Conservation (phyloP, 495 filamentous ascomycete genomes). For the Neurospora pannonica region DNA sequence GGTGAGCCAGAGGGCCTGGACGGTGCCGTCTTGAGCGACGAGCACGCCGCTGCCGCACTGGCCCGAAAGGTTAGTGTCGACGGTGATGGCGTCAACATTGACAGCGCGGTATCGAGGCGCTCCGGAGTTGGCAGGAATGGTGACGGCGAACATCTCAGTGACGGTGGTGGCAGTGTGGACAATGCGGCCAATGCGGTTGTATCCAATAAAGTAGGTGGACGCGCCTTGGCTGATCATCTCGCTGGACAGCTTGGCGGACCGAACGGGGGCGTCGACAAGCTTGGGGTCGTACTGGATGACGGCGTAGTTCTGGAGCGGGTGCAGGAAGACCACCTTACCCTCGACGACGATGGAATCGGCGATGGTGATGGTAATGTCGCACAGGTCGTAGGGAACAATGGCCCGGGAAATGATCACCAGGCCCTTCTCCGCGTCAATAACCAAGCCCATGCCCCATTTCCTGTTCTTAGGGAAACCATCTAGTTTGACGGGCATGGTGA, state of each 20-base stretch:
- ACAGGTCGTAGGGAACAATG: constrained; percentile 90
- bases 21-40: constrained; percentile 78
- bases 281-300: constrained; percentile 91
- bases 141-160: constrained; percentile 94
- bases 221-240: constrained; percentile 79
- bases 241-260: constrained; percentile 74
- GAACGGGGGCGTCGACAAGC: constrained; percentile 84
- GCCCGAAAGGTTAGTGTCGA: constrained; percentile 80
- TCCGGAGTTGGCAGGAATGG: constrained; percentile 83
- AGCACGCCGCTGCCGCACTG: constrained; percentile 96
- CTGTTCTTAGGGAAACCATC: constrained; percentile 89
- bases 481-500: constrained; percentile 87
- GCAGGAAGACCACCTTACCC: constrained; percentile 91
- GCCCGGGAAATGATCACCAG: constrained; percentile 88
- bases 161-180: constrained; percentile 91
- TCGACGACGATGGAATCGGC: constrained; percentile 91
- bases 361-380: constrained; percentile 89
- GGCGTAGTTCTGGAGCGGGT: constrained; percentile 96
- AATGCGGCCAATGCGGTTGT: constrained; percentile 89
- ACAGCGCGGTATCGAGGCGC: constrained; percentile 93
- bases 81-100: constrained; percentile 94
- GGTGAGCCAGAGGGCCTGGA: constrained; percentile 90
- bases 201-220: constrained; percentile 90
- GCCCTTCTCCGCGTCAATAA: constrained; percentile 92
- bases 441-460: constrained; percentile 90